Evolutionary conservation across 2,329 filamentous ascomycete species (phyloP).

Genomic region (Fusarium mangiferae): DNA sequence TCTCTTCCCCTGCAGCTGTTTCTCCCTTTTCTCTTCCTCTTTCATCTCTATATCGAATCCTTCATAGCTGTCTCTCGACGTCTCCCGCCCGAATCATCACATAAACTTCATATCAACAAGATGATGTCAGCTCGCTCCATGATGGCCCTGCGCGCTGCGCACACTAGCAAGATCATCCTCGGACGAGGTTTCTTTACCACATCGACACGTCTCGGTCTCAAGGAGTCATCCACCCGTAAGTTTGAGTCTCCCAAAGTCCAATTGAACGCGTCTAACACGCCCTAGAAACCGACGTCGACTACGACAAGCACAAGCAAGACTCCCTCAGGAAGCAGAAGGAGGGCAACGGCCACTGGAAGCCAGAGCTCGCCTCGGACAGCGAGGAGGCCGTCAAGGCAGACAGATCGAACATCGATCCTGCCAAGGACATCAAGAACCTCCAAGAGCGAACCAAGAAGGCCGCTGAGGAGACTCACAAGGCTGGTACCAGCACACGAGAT

Average conservation of each 20-base stretch:
- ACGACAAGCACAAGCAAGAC: slow-evolving; percentile 70
- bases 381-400: slow-evolving; percentile 82
- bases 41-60: not conserved
- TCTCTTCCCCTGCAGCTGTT: not conserved
- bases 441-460: slow-evolving; percentile 68
- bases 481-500: slow-evolving; percentile 60
- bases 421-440: slow-evolving; percentile 58
- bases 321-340: slow-evolving; percentile 73
- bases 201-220: slow-evolving; percentile 45
- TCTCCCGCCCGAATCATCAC: not conserved
- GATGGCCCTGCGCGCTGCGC: slow-evolving; percentile 40
- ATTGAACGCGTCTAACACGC: slow-evolving; percentile 3
- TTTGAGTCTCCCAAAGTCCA: not conserved
- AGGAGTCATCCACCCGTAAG: slow-evolving; percentile 53
- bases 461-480: slow-evolving; percentile 58
- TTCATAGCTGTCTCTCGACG: not conserved
- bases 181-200: slow-evolving; percentile 44
- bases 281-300: slow-evolving; percentile 52
- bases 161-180: slow-evolving; percentile 34
- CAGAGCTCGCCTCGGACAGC: slow-evolving; percentile 79
- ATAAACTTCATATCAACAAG: not conserved
- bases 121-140: slow-evolving; percentile 41
- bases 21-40: not conserved
- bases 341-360: slow-evolving; percentile 79
- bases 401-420: slow-evolving; percentile 49